phyloP scores from a whole-genome alignment of 2,329 filamentous ascomycete species.

The Aspergillus tanneri region DNA sequence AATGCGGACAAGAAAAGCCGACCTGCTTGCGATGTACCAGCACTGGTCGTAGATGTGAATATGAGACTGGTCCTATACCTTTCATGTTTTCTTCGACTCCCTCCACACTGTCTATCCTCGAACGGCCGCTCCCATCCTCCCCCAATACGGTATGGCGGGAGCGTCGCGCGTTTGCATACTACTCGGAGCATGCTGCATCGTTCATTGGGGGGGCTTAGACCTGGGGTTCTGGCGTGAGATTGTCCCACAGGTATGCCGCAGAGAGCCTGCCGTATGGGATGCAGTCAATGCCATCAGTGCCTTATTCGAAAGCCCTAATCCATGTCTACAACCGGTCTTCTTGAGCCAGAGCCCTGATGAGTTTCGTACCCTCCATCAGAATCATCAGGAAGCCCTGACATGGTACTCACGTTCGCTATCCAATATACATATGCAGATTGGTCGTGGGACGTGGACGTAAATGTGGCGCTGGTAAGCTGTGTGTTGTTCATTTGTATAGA shows the following conservation, averaged over 20 bases:
- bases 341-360: slow-evolving; percentile 1
- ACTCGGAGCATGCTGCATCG: slow-evolving; percentile 34
- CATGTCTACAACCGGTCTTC: slow-evolving; percentile 12
- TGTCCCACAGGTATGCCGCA: slow-evolving; percentile 37
- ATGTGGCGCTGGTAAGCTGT: slow-evolving; percentile 34
- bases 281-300: slow-evolving; percentile 38
- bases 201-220: slow-evolving; percentile 37
- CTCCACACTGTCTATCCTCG: slow-evolving; percentile 1
- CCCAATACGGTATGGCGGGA: slow-evolving; percentile 32
- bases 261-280: slow-evolving; percentile 41
- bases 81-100: slow-evolving; percentile 10
- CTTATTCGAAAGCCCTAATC: slow-evolving; percentile 31
- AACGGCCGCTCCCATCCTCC: slow-evolving; percentile 17
- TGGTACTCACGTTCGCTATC: slow-evolving; percentile 37
- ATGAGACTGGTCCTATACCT: slow-evolving; percentile 16
- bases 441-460: slow-evolving; percentile 24
- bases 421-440: slow-evolving; percentile 26
- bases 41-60: slow-evolving; percentile 36
- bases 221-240: slow-evolving; percentile 37
- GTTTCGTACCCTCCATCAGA: slow-evolving; percentile 12
- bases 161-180: slow-evolving; percentile 40
- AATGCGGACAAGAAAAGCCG: slow-evolving; percentile 38
- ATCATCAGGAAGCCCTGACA: slow-evolving; percentile 26
- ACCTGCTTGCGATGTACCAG: slow-evolving; percentile 32
- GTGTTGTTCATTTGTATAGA: slow-evolving; percentile 38